Conservation (phyloP, 2,329 filamentous ascomycete species). For the Davidsoniella virescens region DNA sequence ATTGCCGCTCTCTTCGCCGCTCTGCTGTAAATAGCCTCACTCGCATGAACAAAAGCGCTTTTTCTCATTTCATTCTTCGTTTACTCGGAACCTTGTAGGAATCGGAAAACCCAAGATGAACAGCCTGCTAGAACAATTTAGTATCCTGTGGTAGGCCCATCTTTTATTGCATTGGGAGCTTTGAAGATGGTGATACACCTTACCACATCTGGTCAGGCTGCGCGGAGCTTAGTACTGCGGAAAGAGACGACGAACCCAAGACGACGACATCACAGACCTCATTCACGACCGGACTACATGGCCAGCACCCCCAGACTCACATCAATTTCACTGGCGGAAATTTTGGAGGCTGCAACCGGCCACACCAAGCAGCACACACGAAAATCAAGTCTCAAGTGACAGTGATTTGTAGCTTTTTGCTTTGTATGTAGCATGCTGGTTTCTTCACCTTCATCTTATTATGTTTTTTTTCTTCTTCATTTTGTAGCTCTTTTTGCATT, state of each 20-base stretch:
- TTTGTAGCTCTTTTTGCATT: slow-evolving; percentile 1
- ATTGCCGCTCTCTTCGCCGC: slow-evolving; percentile 23
- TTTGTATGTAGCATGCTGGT: no score
- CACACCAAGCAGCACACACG: not conserved
- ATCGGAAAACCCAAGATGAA: slow-evolving; percentile 17
- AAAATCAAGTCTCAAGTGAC: not conserved
- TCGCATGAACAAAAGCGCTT: not conserved
- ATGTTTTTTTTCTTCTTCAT: slow-evolving; percentile 1
- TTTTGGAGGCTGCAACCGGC: slow-evolving; percentile 6
- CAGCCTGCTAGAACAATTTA: not conserved
- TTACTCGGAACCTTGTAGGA: not conserved
- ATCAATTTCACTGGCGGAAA: slow-evolving; percentile 9
- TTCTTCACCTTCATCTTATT: no score
- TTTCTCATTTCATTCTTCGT: not conserved
- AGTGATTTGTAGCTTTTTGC: not conserved
- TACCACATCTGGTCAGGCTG: no score
- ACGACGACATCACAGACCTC: no score
- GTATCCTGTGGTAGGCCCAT: no score
- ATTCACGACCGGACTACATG: no score
- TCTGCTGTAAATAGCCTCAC: slow-evolving; percentile 7
- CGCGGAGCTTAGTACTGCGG: no score
- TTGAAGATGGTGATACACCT: no score
- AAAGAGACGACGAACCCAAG: no score
- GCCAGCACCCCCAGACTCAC: not conserved
- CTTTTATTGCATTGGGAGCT: no score